Evolutionary conservation across 1,139 yeast genomes (phyloP).

Genomic region (Lodderomyces orthopsilosis): DNA sequence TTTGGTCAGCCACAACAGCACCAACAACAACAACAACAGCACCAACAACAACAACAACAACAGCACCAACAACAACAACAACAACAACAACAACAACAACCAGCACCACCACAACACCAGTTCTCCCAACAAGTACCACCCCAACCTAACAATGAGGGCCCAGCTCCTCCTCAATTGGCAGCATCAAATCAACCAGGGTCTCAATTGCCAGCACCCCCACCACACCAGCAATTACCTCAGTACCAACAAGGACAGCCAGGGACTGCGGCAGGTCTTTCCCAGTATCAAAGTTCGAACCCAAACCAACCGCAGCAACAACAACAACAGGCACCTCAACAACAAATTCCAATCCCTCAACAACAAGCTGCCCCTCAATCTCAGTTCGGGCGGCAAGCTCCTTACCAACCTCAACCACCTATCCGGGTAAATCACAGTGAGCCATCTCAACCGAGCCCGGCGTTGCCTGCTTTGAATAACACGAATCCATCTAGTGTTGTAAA

Average conservation of each 20-base stretch:
- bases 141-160: slow-evolving; percentile 1
- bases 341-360: slow-evolving; percentile 9
- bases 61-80: slow-evolving; percentile 5
- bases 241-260: slow-evolving; percentile 3
- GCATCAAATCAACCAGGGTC: slow-evolving; percentile 8
- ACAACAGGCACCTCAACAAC: slow-evolving; percentile 4
- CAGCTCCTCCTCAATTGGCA: slow-evolving; percentile 13
- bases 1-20: slow-evolving; percentile 8
- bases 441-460: not conserved
- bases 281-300: slow-evolving; percentile 4
- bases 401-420: slow-evolving; percentile 4
- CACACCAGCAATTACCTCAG: not conserved
- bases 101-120: slow-evolving; percentile 11
- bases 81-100: slow-evolving; percentile 8
- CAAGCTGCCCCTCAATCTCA: slow-evolving; percentile 10
- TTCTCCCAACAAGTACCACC: not conserved
- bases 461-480: not conserved
- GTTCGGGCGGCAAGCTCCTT: slow-evolving; percentile 7
- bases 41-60: slow-evolving; percentile 8
- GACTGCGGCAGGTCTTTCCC: slow-evolving; percentile 4
- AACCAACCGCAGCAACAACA: slow-evolving; percentile 3
- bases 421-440: not conserved
- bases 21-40: slow-evolving; percentile 9
- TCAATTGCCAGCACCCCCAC: slow-evolving; percentile 10
- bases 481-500: not conserved